These are phyloP conservation scores for Malus sieversii DNA, from an alignment of 306 rosid species.

Conservation along the genomic window DNA sequence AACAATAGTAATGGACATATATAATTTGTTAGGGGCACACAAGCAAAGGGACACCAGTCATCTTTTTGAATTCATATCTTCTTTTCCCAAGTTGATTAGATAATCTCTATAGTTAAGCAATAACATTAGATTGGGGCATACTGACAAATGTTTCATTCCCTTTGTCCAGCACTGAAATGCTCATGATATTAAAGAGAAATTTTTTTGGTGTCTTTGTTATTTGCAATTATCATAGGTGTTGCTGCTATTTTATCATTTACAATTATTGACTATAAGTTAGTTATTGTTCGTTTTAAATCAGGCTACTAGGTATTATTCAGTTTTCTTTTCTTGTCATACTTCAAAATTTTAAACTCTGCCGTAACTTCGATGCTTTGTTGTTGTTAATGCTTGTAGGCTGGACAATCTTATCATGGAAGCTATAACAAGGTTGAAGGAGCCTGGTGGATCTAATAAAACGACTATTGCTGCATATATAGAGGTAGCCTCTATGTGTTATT, in stretches of 20 bases:
- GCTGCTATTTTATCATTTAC: not conserved
- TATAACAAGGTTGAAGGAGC: conserved; percentile 62
- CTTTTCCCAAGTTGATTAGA: not conserved
- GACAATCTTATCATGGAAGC: conserved; percentile 90
- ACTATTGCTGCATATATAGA: conserved; percentile 73
- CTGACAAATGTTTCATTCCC: not conserved
- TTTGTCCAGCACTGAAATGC: not conserved
- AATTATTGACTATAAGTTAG: not conserved
- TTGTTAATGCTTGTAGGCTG: conserved; percentile 39
- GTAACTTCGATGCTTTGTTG: not conserved
- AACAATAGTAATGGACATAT: not conserved
- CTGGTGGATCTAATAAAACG: conserved; percentile 84
- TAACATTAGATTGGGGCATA: not conserved
- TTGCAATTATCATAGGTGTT: not conserved
- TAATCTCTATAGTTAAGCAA: not conserved
- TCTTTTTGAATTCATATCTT: not conserved
- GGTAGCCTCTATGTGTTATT: conserved; percentile 36
- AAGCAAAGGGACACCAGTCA: not conserved
- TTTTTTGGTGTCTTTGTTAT: not conserved
- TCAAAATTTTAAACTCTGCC: not conserved
- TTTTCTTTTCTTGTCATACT: not conserved
- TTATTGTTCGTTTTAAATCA: not conserved
- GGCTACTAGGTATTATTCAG: not conserved
- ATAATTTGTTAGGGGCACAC: not conserved
- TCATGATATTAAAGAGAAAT: too few species aligned